These are phyloP conservation scores for Sarcodon aspratus DNA, from an alignment of 768 basidiomycete genomes.

Conservation along the genomic window DNA sequence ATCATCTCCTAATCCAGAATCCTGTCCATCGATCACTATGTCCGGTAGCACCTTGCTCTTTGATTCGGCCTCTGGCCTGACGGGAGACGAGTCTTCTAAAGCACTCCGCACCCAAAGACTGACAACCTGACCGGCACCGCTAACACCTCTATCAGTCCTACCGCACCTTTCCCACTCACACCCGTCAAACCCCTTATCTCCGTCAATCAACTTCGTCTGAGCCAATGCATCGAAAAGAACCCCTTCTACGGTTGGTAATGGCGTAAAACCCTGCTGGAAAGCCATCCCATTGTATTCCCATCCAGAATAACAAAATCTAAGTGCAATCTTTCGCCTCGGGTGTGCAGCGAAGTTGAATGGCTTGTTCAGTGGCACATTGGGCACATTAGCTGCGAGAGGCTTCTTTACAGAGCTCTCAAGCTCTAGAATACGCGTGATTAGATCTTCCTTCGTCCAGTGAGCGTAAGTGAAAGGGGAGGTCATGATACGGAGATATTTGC, in stretches of 20 bases:
- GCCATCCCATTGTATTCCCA: constrained; percentile 90
- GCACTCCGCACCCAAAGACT: constrained; percentile 85
- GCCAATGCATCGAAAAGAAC: constrained; percentile 74
- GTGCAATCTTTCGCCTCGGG: constrained; percentile 80
- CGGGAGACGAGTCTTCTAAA: constrained; percentile 15
- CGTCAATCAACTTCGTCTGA: constrained; percentile 68
- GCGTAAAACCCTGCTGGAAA: constrained; percentile 57
- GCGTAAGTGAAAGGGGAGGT: constrained; percentile 31
- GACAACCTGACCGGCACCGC: constrained; percentile 87
- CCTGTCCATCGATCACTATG: constrained; percentile 1
- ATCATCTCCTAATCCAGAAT: constrained; percentile 23
- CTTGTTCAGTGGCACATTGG: constrained; percentile 17
- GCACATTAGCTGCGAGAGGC: not conserved
- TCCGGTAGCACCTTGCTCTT: constrained; percentile 2
- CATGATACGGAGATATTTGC: constrained; percentile 20
- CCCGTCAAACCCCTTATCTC: constrained; percentile 62
- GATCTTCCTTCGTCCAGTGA: constrained; percentile 52
- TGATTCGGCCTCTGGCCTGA: not conserved
- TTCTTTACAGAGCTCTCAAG: constrained; percentile 29
- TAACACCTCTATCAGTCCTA: constrained; percentile 91
- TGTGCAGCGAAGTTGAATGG: constrained; percentile 57
- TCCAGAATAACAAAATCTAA: constrained; percentile 89
- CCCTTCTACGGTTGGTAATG: constrained; percentile 85
- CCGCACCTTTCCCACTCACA: constrained; percentile 91
- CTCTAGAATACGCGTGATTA: constrained; percentile 51